These are phyloP conservation scores for Echites panduratus DNA, from an alignment of 257 asterid species.

Conservation along the genomic window DNA sequence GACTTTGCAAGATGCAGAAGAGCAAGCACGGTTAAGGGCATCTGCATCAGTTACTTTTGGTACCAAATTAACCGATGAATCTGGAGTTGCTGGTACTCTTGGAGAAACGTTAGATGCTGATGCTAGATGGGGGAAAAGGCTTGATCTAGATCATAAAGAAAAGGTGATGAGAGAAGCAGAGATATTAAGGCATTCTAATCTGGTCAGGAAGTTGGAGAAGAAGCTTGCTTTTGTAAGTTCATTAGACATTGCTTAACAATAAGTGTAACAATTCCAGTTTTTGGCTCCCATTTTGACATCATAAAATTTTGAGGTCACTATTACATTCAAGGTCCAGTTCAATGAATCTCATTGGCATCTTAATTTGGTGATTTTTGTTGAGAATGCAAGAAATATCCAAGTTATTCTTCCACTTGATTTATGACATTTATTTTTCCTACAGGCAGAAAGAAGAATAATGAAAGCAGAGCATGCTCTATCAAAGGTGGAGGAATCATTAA, in stretches of 20 bases:
- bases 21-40: slow-evolving; percentile 68
- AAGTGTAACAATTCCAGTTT: neutral
- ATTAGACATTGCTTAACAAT: neutral
- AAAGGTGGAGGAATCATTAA: slow-evolving; percentile 71
- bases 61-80: slow-evolving; percentile 29
- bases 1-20: slow-evolving; percentile 86
- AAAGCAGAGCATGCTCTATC: slow-evolving; percentile 76
- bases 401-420: neutral
- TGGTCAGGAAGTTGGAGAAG: slow-evolving; percentile 75
- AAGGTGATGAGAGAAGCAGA: slow-evolving; percentile 82
- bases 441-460: slow-evolving; percentile 68
- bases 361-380: neutral
- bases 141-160: slow-evolving; percentile 50
- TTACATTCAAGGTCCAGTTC: neutral
- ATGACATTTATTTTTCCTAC: slow-evolving; percentile 20
- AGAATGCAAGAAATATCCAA: neutral
- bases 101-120: slow-evolving; percentile 81
- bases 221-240: slow-evolving; percentile 74
- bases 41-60: slow-evolving; percentile 36
- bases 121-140: slow-evolving; percentile 74
- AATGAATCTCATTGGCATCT: neutral
- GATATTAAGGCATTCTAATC: slow-evolving; percentile 57
- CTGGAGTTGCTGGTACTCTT: slow-evolving; percentile 72
- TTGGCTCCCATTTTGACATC: neutral
- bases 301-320: neutral